Conservation (phyloP, 75 land plant species). For the Pinus albicaulis region DNA sequence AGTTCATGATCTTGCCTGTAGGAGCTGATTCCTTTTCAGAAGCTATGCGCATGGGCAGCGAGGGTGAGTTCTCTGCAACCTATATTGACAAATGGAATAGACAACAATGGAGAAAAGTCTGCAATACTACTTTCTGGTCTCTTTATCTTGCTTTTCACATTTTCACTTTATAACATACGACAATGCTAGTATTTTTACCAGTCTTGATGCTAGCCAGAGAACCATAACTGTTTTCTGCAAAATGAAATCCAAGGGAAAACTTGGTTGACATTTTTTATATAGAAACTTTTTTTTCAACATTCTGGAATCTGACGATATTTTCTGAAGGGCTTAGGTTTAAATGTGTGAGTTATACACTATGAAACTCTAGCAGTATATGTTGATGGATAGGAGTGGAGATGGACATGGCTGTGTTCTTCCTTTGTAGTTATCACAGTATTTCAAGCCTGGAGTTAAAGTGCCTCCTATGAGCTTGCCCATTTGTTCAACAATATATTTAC, state of each 20-base stretch:
- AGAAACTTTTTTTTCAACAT: background rate
- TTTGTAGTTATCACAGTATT: background rate
- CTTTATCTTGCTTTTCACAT: constrained; percentile 5
- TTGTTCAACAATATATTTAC: background rate
- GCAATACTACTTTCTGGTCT: background rate
- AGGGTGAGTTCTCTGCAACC: constrained; percentile 49
- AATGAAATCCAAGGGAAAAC: background rate
- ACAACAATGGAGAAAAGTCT: background rate
- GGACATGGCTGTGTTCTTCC: background rate
- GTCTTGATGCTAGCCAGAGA: background rate
- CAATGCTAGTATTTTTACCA: background rate
- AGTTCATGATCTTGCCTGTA: constrained; percentile 95
- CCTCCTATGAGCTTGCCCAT: too few relatives aligned
- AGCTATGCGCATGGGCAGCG: constrained; percentile 96
- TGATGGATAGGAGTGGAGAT: background rate
- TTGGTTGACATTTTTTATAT: background rate
- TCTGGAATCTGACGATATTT: too few relatives aligned
- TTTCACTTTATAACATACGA: background rate
- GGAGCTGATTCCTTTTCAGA: constrained; percentile 91
- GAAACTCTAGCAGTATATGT: background rate
- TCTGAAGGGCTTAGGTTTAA: too few relatives aligned
- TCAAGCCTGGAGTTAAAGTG: background rate
- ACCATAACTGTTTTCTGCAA: background rate
- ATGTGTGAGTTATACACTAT: background rate
- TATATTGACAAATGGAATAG: background rate